Percentiles rank a stretch among this genome's conserved stretches.
phyloP scores from a whole-genome alignment of 2,329 filamentous ascomycete species.

The Diaporthe helianthi region DNA sequence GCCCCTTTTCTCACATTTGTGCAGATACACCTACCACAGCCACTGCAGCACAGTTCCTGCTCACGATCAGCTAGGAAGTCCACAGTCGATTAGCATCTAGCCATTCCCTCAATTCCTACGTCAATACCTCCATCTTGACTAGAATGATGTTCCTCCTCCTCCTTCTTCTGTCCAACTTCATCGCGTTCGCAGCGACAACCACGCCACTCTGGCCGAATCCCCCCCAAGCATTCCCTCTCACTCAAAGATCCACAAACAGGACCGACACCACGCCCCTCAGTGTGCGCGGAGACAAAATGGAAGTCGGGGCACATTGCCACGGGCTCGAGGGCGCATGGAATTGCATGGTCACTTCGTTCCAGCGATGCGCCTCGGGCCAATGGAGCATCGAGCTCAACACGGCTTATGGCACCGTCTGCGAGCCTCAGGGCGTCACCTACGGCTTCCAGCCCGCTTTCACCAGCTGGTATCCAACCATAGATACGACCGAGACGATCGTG shows the following conservation, averaged over 20 bases:
- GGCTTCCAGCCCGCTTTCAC: slow-evolving; percentile 21
- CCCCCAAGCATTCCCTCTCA: no score
- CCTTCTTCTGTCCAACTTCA: neutral
- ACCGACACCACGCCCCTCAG: neutral
- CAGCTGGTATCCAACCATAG: slow-evolving; percentile 1
- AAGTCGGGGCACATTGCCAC: slow-evolving; percentile 49
- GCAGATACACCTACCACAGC: neutral
- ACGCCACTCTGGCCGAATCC: no score
- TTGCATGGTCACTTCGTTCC: slow-evolving; percentile 57
- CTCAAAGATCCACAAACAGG: neutral
- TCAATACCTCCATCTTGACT: slow-evolving; percentile 1
- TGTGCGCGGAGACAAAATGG: slow-evolving; percentile 38
- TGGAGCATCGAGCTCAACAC: slow-evolving; percentile 55
- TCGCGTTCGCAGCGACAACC: neutral
- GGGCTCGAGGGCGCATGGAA: slow-evolving; percentile 60
- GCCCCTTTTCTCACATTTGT: neutral
- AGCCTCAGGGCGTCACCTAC: slow-evolving; percentile 9
- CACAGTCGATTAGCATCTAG: neutral
- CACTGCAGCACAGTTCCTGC: neutral
- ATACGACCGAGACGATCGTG: slow-evolving; percentile 1
- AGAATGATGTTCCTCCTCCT: neutral
- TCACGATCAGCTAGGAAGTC: neutral
- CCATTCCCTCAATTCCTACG: neutral
- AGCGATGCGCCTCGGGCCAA: slow-evolving; percentile 55
- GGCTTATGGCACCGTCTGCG: slow-evolving; percentile 54